These are phyloP conservation scores for Takashimella koratensis DNA, from an alignment of 1,284 basidiomycete genomes.

Conservation along the genomic window DNA sequence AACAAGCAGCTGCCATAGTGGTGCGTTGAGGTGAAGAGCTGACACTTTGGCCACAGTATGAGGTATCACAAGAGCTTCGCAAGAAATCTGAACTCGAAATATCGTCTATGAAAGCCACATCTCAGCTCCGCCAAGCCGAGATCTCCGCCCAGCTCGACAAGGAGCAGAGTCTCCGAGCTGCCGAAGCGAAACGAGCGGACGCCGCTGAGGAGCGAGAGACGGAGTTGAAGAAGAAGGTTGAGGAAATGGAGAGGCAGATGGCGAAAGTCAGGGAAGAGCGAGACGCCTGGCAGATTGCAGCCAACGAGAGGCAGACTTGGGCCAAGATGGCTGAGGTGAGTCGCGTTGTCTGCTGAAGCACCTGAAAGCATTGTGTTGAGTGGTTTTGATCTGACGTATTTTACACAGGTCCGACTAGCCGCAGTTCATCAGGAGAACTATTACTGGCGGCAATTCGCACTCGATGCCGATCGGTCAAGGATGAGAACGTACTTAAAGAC, in stretches of 20 bases:
- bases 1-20: too few species aligned
- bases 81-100: background rate
- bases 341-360: too few species aligned
- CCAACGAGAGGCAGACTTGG: slow-evolving; percentile 14
- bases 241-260: slow-evolving; percentile 9
- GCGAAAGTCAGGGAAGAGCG: slow-evolving; percentile 10
- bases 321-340: slow-evolving; percentile 14
- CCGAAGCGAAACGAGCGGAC: background rate
- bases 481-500: slow-evolving; percentile 13
- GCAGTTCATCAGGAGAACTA: slow-evolving; percentile 19
- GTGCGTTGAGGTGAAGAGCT: too few species aligned
- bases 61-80: background rate
- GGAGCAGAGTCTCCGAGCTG: slow-evolving; percentile 7
- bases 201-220: slow-evolving; percentile 17
- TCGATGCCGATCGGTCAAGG: slow-evolving; percentile 16
- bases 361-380: too few species aligned
- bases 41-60: too few species aligned
- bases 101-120: background rate
- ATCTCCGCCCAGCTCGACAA: slow-evolving; percentile 4
- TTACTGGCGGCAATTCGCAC: slow-evolving; percentile 22
- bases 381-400: background rate
- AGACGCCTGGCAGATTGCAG: slow-evolving; percentile 15
- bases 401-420: slow-evolving; percentile 10
- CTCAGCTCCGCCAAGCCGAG: background rate
- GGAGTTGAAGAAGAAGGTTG: slow-evolving; percentile 12